Percentiles rank a stretch among this genome's conserved stretches.
Evolutionary conservation across 106 monocot species (phyloP).

Genomic region (Platanthera zijinensis): DNA sequence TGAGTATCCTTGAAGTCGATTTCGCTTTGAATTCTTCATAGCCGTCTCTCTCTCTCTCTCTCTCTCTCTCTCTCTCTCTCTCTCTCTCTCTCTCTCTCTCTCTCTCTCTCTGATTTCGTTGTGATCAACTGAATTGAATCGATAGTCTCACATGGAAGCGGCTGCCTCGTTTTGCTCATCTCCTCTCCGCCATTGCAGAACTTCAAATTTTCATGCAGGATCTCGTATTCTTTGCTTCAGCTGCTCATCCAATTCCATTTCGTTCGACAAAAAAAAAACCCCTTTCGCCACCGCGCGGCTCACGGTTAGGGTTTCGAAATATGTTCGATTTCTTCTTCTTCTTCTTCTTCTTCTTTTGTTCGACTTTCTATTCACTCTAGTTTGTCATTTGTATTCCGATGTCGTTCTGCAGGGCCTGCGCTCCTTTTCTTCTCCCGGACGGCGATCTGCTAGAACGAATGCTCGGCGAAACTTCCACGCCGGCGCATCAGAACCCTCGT

Average conservation of each 20-base stretch:
- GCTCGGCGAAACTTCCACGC: constrained; percentile 15
- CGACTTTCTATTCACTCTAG: neutral
- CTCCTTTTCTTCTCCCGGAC: constrained; percentile 16
- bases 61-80: neutral
- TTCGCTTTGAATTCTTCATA: neutral
- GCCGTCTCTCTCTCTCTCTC: no score
- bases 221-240: neutral
- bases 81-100: neutral
- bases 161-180: constrained; percentile 15
- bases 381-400: neutral
- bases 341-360: neutral
- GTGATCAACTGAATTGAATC: neutral
- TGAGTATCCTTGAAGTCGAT: neutral
- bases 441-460: constrained; percentile 5
- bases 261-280: constrained; percentile 7
- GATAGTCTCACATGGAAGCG: constrained; percentile 26
- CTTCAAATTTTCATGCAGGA: constrained; percentile 7
- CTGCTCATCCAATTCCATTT: constrained; percentile 3
- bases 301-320: constrained; percentile 10
- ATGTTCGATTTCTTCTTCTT: neutral
- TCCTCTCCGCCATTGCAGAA: constrained; percentile 10
- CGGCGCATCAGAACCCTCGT: constrained; percentile 16
- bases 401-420: constrained; percentile 16
- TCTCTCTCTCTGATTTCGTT: neutral
- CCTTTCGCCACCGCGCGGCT: neutral